These are phyloP conservation scores for Metarhizium brunneum DNA, from an alignment of 2,329 filamentous ascomycete species.

Conservation along the genomic window DNA sequence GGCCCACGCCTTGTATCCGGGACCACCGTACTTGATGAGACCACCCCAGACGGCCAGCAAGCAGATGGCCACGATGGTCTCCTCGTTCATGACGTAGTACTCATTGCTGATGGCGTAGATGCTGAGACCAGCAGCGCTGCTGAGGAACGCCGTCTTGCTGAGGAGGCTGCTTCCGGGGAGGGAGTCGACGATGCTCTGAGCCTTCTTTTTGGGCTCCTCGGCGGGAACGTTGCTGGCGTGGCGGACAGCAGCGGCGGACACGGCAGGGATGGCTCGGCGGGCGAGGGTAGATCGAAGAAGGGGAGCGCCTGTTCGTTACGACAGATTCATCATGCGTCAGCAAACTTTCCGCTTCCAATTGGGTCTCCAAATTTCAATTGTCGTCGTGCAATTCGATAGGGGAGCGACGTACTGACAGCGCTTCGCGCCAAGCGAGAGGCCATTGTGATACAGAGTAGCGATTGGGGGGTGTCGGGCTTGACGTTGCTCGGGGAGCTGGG, in stretches of 20 bases:
- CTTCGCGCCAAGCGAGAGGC: conserved; percentile 95
- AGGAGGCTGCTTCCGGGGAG: conserved; percentile 86
- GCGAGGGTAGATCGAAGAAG: conserved; percentile 77
- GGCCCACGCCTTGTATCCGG: conserved; percentile 88
- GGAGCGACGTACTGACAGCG: conserved; percentile 69
- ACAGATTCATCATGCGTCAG: conserved; percentile 9
- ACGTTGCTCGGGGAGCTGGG: conserved; percentile 35
- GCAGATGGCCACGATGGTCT: conserved; percentile 89
- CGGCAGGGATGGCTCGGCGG: conserved; percentile 64
- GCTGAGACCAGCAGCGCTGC: conserved; percentile 79
- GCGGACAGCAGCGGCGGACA: conserved; percentile 60
- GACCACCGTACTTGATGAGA: conserved; percentile 88
- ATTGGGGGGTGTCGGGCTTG: conserved; percentile 40
- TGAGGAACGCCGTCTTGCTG: conserved; percentile 96
- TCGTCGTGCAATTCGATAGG: not conserved
- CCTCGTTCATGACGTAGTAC: conserved; percentile 99
- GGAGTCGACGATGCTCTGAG: conserved; percentile 86
- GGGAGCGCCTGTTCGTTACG: conserved; percentile 60
- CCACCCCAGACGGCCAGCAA: conserved; percentile 88
- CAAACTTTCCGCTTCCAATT: conserved; percentile 18
- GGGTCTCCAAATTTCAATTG: not conserved
- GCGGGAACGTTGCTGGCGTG: conserved; percentile 68
- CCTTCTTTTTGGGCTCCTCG: conserved; percentile 93
- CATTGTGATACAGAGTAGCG: conserved; percentile 67
- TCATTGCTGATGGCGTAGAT: conserved; percentile 98